phyloP scores from a whole-genome alignment of 495 filamentous ascomycete species.

The Xylaria grammica region DNA sequence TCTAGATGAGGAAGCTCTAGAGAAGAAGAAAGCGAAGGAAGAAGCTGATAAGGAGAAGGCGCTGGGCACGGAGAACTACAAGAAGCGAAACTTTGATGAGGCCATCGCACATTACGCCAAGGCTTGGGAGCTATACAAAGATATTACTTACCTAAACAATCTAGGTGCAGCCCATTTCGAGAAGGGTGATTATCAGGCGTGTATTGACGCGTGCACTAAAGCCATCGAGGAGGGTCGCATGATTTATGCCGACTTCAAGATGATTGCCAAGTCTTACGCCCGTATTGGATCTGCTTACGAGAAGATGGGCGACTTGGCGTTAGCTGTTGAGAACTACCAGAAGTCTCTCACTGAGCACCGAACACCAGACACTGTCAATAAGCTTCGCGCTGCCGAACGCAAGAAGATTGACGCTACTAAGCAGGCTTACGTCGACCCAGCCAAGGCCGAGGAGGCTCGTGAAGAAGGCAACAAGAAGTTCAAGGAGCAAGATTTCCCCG shows the following conservation, averaged over 20 bases:
- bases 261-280: slow-evolving; percentile 94
- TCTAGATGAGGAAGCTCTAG: slow-evolving; percentile 79
- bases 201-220: slow-evolving; percentile 83
- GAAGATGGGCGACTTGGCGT: slow-evolving; percentile 78
- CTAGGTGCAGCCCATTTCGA: slow-evolving; percentile 92
- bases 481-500: slow-evolving; percentile 96
- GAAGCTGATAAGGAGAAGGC: slow-evolving; percentile 95
- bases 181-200: slow-evolving; percentile 87
- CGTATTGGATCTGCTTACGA: slow-evolving; percentile 91
- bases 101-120: slow-evolving; percentile 95
- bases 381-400: slow-evolving; percentile 93
- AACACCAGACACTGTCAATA: slow-evolving; percentile 89
- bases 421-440: slow-evolving; percentile 84
- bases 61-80: slow-evolving; percentile 93
- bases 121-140: slow-evolving; percentile 93
- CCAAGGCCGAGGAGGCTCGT: slow-evolving; percentile 92
- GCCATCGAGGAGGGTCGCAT: slow-evolving; percentile 88
- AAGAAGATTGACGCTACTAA: slow-evolving; percentile 77
- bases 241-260: slow-evolving; percentile 92
- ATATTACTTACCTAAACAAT: slow-evolving; percentile 98
- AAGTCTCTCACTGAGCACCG: slow-evolving; percentile 95
- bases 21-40: slow-evolving; percentile 87
- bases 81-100: slow-evolving; percentile 93
- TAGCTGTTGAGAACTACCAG: slow-evolving; percentile 89
- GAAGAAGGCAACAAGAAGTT: slow-evolving; percentile 95